phyloP scores from a whole-genome alignment of 2,329 filamentous ascomycete genomes.

The Paecilomyces sp. region DNA sequence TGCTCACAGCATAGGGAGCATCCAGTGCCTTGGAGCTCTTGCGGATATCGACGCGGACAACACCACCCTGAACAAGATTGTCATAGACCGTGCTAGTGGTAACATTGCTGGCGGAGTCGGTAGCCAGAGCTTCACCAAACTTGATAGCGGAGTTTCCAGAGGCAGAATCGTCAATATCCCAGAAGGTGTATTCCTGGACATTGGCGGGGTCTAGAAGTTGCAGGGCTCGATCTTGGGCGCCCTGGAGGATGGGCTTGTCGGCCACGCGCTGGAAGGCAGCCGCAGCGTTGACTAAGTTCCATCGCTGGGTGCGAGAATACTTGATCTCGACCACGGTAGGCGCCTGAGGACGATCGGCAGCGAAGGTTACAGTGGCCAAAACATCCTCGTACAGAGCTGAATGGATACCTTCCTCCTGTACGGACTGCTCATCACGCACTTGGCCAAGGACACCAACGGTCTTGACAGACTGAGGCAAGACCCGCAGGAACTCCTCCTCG shows the following conservation, averaged over 20 bases:
- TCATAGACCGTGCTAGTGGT: conserved; percentile 54
- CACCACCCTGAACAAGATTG: conserved; percentile 64
- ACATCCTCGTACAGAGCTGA: conserved; percentile 93
- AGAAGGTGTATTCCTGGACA: conserved; percentile 84
- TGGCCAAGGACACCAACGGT: conserved; percentile 84
- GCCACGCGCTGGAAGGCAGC: conserved; percentile 40
- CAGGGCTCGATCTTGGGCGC: conserved; percentile 36
- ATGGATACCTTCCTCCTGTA: conserved; percentile 66
- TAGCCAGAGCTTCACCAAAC: conserved; percentile 53
- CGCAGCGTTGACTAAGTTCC: conserved; percentile 46
- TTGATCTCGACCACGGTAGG: conserved; percentile 76
- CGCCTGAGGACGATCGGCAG: conserved; percentile 55
- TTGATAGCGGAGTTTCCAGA: conserved; percentile 58
- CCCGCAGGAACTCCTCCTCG: conserved; percentile 84
- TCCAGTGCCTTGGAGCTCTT: conserved; percentile 77
- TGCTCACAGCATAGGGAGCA: conserved; percentile 70
- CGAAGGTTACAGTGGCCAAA: conserved; percentile 75
- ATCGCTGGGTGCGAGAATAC: conserved; percentile 67
- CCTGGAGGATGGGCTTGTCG: conserved; percentile 32
- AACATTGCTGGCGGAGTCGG: conserved; percentile 55
- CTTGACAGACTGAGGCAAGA: conserved; percentile 66
- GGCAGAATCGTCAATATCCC: conserved; percentile 74
- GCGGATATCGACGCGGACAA: conserved; percentile 76
- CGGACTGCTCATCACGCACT: conserved; percentile 65
- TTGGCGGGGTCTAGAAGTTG: conserved; percentile 47